Evolutionary conservation across 345 rosid species (phyloP).

Genomic region (Euphorbia pulcherrima): DNA sequence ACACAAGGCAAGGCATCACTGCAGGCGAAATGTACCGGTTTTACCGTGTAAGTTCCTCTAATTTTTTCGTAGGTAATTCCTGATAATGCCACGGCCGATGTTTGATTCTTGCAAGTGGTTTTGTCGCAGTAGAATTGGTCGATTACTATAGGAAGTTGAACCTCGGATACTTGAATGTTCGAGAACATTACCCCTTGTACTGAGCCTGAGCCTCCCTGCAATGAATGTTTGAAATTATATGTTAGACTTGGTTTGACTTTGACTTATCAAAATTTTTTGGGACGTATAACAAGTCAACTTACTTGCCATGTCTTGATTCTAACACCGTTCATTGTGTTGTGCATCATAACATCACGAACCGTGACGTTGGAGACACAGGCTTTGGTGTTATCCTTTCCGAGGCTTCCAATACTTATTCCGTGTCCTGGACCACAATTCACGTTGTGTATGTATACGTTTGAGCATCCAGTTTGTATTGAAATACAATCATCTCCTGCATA

Average conservation of each 20-base stretch:
- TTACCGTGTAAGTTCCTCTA: slow-evolving; percentile 83
- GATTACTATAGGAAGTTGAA: slow-evolving; percentile 81
- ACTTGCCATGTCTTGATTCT: slow-evolving; percentile 99
- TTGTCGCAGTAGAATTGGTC: slow-evolving; percentile 92
- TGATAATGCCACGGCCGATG: slow-evolving; percentile 75
- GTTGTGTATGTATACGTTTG: slow-evolving; percentile 73
- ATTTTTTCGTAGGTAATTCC: slow-evolving; percentile 82
- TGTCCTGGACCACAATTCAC: slow-evolving; percentile 97
- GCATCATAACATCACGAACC: slow-evolving; percentile 68
- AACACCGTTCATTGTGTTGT: slow-evolving; percentile 84
- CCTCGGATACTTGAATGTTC: slow-evolving; percentile 84
- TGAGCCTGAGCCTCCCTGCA: slow-evolving; percentile 95
- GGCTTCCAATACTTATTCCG: slow-evolving; percentile 93
- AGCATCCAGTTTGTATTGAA: slow-evolving; percentile 89
- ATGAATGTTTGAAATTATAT: slow-evolving; percentile 18
- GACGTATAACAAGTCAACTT: slow-evolving; percentile 5
- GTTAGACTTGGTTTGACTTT: neutral
- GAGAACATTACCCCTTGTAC: slow-evolving; percentile 86
- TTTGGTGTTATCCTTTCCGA: slow-evolving; percentile 71
- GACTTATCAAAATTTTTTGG: no score
- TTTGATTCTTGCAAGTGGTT: slow-evolving; percentile 63
- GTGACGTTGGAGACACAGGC: slow-evolving; percentile 97
- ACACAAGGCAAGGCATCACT: slow-evolving; percentile 79
- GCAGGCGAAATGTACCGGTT: slow-evolving; percentile 89
- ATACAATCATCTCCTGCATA: slow-evolving; percentile 88